Conservation (phyloP, 148 eudicot species). For the Persicaria tinctoria region DNA sequence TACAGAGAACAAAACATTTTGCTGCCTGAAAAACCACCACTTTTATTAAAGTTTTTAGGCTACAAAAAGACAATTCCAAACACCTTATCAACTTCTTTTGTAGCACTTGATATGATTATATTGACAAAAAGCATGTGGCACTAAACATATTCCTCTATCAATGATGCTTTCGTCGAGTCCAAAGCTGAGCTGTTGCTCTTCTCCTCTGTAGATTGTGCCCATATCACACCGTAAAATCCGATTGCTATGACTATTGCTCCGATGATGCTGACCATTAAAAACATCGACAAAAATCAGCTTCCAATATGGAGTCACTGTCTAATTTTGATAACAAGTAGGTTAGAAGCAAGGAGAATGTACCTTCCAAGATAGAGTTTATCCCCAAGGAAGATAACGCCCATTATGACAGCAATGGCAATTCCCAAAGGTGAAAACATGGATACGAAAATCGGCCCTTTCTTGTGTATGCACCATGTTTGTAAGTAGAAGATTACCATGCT, state of each 20-base stretch:
- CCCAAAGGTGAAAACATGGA: conserved; percentile 45
- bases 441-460: conserved; percentile 44
- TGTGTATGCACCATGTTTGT: conserved; percentile 39
- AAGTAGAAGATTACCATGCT: conserved; percentile 16
- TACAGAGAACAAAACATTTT: no score
- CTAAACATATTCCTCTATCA: conserved; percentile 4
- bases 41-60: no score
- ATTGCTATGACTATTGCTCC: conserved; percentile 9
- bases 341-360: conserved; percentile 13
- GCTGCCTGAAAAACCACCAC: no score
- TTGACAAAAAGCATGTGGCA: background rate
- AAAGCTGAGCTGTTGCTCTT: background rate
- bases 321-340: background rate
- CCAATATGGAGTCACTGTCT: background rate
- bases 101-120: background rate
- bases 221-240: conserved; percentile 12
- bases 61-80: no score
- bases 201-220: conserved; percentile 10
- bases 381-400: conserved; percentile 37
- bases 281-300: background rate
- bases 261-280: background rate
- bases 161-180: background rate
- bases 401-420: conserved; percentile 34
- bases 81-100: background rate
- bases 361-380: conserved; percentile 27